These are phyloP conservation scores for Grosmannia clavigera DNA, from an alignment of 2,329 filamentous ascomycete species.

Conservation along the genomic window DNA sequence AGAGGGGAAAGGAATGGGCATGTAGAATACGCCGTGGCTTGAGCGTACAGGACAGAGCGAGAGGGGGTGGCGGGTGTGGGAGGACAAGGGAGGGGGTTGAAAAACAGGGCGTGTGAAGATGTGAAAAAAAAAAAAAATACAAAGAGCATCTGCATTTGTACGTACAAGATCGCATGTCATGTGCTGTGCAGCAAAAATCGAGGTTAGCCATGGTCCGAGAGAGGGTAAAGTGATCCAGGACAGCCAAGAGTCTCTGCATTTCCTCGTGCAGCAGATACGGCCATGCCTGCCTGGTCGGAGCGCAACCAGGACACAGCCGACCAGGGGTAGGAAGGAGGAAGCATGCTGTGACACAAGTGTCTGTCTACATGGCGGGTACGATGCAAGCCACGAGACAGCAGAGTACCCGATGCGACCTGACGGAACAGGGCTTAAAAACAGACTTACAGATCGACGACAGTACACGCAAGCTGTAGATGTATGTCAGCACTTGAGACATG, in stretches of 20 bases:
- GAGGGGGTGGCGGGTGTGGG: slow-evolving; percentile 4
- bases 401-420: no score
- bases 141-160: slow-evolving; percentile 16
- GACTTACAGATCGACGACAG: slow-evolving; percentile 76
- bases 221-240: background rate
- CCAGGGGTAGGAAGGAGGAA: background rate
- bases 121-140: background rate
- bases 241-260: no score
- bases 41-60: background rate
- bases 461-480: slow-evolving; percentile 64
- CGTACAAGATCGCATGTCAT: slow-evolving; percentile 88
- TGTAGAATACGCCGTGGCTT: background rate
- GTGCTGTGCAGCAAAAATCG: slow-evolving; percentile 43
- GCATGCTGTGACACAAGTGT: background rate
- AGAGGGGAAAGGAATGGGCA: background rate
- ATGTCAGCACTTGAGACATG: slow-evolving; percentile 10
- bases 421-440: background rate
- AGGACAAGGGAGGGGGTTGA: slow-evolving; percentile 5
- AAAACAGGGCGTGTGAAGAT: background rate
- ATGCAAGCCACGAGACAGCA: no score
- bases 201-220: slow-evolving; percentile 10
- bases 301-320: background rate
- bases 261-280: no score
- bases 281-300: background rate
- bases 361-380: no score